phyloP scores from a whole-genome alignment of 441 rosid species.

The Biscutella auriculata region DNA sequence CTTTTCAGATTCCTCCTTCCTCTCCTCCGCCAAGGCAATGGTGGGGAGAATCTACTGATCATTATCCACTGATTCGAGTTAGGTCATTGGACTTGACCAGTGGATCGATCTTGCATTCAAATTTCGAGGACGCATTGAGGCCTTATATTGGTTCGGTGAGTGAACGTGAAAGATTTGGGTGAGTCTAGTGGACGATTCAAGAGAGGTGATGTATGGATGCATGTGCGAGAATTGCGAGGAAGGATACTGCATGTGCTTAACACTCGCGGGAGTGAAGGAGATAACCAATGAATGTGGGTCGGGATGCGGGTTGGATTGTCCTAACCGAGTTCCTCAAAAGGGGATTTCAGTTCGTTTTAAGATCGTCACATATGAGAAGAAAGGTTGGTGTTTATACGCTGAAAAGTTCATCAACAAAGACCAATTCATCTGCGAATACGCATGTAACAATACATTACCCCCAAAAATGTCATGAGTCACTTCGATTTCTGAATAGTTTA shows the following conservation, averaged over 20 bases:
- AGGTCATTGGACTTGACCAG: too few species aligned
- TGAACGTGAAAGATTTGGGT: neutral
- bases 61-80: too few species aligned
- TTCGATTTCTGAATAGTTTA: neutral
- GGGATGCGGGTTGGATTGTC: slow-evolving; percentile 44
- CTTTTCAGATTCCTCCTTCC: slow-evolving; percentile 39
- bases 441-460: slow-evolving; percentile 33
- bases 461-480: neutral
- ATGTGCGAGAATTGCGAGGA: slow-evolving; percentile 45
- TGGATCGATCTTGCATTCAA: too few species aligned
- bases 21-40: slow-evolving; percentile 32
- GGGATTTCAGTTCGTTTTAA: slow-evolving; percentile 48
- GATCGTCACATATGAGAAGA: slow-evolving; percentile 41
- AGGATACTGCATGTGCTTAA: slow-evolving; percentile 25
- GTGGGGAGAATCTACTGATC: slow-evolving; percentile 32
- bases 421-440: slow-evolving; percentile 73
- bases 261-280: slow-evolving; percentile 25
- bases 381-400: slow-evolving; percentile 75
- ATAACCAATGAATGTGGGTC: slow-evolving; percentile 53
- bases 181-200: slow-evolving; percentile 21
- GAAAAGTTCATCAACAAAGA: slow-evolving; percentile 48
- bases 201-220: slow-evolving; percentile 29
- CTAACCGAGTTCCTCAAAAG: slow-evolving; percentile 47
- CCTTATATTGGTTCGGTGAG: neutral
- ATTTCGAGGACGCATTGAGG: neutral